Base-by-base conservation (phyloP, 305 asterid genomes). In the Striga hermonthica region DNA sequence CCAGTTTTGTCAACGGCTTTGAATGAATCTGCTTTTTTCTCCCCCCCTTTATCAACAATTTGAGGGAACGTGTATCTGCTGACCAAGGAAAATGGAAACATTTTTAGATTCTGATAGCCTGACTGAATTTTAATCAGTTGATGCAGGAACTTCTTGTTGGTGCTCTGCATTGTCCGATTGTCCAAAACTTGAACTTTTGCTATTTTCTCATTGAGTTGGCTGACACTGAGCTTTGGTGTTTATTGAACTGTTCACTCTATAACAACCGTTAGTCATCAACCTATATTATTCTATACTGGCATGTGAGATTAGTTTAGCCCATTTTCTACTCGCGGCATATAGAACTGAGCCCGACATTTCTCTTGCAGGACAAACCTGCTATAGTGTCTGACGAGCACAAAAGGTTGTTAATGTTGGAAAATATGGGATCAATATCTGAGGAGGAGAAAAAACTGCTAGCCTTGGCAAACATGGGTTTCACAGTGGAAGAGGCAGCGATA, bases 391-490 rank as follows among this genome's bases (percentile, higher is more conserved):
- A 84, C 57, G 66, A 74, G 65, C 94, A 87, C 61, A 85, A 76
- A 63, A 79, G 57, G 72, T 62, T 87, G 65, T 65, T 76, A 47
- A 39, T 81, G 9, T 34, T 67, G 78, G 79, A 52, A 67, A 77
- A 44, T 28, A 55, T 63, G 0, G 87, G 79, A 64, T 70, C 86
- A 7, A 68, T 84, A 70, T 68, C 94, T 3, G 84, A 81, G 63
- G 64, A 77, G 40, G 87, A 94, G 55, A 55, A 67, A 65, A 86
- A 75, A 12, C 58, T 83, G 62, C 69, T 77, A 11, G 38, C 71
- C 12, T 75, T 94, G 37, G 81, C 73, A 31, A 78, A 84, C 34
- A 94, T 94, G 99, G 99, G 99, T 40, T 94, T 81, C 67, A 14
- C 84, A 7, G 45, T 68, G 34, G 91, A 86, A 57, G 99, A 86